phyloP scores from a whole-genome alignment of 2,329 filamentous ascomycete species.

The Balansia obtecta region DNA sequence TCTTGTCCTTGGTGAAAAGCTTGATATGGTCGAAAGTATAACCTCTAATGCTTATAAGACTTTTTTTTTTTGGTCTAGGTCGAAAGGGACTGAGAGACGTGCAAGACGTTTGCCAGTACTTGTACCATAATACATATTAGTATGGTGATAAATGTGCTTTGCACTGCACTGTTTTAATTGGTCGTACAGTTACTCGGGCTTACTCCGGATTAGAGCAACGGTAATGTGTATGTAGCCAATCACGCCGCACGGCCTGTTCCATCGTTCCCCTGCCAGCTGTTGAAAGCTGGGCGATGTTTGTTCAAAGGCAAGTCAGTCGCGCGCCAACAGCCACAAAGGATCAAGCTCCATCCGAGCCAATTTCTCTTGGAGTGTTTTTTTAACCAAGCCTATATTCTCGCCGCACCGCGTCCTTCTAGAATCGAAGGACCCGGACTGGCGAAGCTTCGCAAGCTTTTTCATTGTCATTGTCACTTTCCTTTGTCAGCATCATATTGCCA shows the following conservation, averaged over 20 bases:
- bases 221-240: not conserved
- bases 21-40: too few species aligned
- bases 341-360: not conserved
- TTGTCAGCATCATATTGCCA: not conserved
- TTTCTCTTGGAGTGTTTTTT: constrained; percentile 1
- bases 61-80: too few species aligned
- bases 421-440: not conserved
- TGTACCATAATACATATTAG: too few species aligned
- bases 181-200: not conserved
- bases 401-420: not conserved
- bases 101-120: too few species aligned
- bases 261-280: constrained; percentile 1
- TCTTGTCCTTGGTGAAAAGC: too few species aligned
- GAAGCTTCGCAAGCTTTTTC: not conserved
- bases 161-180: too few species aligned
- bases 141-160: too few species aligned
- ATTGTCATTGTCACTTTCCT: not conserved
- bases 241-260: not conserved
- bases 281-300: not conserved
- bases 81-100: too few species aligned
- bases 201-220: not conserved
- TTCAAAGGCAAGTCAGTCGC: not conserved
- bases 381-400: not conserved
- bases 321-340: not conserved
- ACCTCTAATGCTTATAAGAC: too few species aligned